Evolutionary conservation across 2,329 filamentous ascomycete genomes (phyloP), one percentile per base, ranked within the genome.

Genomic region (Cladosporium sp.): DNA sequence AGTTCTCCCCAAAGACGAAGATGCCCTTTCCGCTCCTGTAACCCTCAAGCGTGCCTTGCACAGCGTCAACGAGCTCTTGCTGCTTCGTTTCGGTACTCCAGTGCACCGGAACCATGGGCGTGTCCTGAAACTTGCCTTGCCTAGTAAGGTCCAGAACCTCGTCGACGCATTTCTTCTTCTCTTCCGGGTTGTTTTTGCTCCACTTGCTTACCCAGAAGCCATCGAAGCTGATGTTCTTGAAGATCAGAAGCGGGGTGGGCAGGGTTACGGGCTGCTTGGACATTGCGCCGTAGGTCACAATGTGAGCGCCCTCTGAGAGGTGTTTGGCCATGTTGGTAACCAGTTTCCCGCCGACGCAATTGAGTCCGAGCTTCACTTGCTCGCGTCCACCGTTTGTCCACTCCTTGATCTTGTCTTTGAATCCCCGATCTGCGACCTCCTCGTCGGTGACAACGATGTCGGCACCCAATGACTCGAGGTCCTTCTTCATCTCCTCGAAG

Each of bases 281-380:
- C 93, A 98, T 98, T 43, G 88, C 92, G 20, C 93, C 93, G 65
- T 98, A 98, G 4, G 92, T 95, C 19, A 98, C 89, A 68, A 97
- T 76, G 50, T 85, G 84, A 1, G 80, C 86, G 18, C 81, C 79
- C 0, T 81, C 72, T 4, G 65, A 64, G 3, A 98, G 76, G 6
- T 80, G 78, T 62, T 90, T 88, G 5, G 91, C 85, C 63, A 98
- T 75, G 1, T 84, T 79, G 22, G 85, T 85, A 3, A 90, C 89
- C 9, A 84, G 82, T 66, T 91, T 88, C 4, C 93, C 93, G 32
- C 93, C 93, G 0, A 98, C 92, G 66, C 93, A 97, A 69, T 98
- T 98, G 52, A 98, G 70, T 0, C 84, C 93, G 1, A 98, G 74
- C 36, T 82, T 80, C 49, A 97, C 77, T 12, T 80, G 75, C 54